Conservation (phyloP, 768 basidiomycete species). For the Psilocybe azurescens region DNA sequence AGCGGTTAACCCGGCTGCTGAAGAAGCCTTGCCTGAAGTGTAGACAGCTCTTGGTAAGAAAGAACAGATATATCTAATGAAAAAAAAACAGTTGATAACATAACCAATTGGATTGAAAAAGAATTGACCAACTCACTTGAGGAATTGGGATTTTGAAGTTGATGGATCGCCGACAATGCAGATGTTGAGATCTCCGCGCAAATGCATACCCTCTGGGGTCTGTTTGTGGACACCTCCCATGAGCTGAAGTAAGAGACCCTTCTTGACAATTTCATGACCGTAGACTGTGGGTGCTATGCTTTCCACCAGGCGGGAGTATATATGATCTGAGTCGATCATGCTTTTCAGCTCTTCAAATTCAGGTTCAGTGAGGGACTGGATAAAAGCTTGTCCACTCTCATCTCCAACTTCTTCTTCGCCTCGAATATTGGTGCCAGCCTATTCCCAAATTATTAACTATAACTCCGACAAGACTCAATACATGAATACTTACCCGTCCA, state of each 20-base stretch:
- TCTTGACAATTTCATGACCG: conserved; percentile 99
- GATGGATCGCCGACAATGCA: conserved; percentile 98
- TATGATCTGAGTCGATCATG: conserved; percentile 95
- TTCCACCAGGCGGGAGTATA: conserved; percentile 91
- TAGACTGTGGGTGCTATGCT: conserved; percentile 98
- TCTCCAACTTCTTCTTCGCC: conserved; percentile 87
- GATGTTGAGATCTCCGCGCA: conserved; percentile 98
- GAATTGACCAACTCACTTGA: conserved; percentile 70
- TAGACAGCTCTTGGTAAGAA: conserved; percentile 98
- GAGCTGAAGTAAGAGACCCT: conserved; percentile 92
- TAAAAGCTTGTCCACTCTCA: conserved; percentile 81
- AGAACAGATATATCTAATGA: conserved; percentile 88
- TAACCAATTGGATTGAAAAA: background rate
- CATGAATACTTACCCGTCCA: conserved; percentile 66
- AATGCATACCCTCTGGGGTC: conserved; percentile 94
- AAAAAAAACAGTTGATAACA: conserved; percentile 2
- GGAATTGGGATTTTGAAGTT: conserved; percentile 97
- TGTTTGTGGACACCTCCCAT: conserved; percentile 99
- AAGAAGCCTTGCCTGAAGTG: conserved; percentile 99
- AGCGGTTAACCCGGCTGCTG: conserved; percentile 97
- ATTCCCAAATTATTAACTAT: conserved; percentile 14
- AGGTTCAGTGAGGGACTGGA: conserved; percentile 87
- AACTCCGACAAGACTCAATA: background rate
- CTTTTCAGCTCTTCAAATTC: conserved; percentile 94
- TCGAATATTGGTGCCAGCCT: conserved; percentile 88